phyloP scores from a whole-genome alignment of 2,329 filamentous ascomycete species.

The Ciborinia camelliae region DNA sequence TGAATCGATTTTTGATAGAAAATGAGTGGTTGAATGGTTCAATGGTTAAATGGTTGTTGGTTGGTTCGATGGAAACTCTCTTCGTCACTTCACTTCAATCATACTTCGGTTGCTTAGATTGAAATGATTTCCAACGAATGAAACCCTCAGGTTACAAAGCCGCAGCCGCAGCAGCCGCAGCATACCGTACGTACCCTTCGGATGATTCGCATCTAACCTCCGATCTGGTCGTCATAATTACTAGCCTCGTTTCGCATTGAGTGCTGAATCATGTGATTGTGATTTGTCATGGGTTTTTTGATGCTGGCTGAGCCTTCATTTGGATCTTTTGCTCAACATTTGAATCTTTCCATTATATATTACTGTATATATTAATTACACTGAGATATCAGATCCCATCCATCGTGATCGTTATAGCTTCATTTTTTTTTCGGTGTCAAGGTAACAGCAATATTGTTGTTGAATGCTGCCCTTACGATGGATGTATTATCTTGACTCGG shows the following conservation, averaged over 20 bases:
- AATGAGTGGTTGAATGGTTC: background rate
- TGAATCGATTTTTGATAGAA: background rate
- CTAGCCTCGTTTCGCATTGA: no score
- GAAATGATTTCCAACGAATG: no score
- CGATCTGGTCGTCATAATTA: background rate
- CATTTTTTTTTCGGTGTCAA: background rate
- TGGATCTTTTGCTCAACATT: background rate
- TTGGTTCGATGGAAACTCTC: no score
- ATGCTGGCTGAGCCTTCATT: no score
- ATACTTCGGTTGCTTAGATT: no score
- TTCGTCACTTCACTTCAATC: no score
- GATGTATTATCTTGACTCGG: background rate
- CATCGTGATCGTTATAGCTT: background rate
- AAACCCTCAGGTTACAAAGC: no score
- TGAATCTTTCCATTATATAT: background rate
- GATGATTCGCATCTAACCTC: conserved; percentile 4
- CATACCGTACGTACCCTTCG: background rate
- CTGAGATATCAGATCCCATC: background rate
- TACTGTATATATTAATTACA: no score
- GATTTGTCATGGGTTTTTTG: background rate
- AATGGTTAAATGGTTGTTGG: no score
- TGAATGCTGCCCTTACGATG: background rate
- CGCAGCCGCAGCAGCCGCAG: background rate
- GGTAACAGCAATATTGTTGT: background rate
- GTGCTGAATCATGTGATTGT: background rate